Base-by-base conservation (phyloP, 768 basidiomycete genomes). In the Mycena polygramma region DNA sequence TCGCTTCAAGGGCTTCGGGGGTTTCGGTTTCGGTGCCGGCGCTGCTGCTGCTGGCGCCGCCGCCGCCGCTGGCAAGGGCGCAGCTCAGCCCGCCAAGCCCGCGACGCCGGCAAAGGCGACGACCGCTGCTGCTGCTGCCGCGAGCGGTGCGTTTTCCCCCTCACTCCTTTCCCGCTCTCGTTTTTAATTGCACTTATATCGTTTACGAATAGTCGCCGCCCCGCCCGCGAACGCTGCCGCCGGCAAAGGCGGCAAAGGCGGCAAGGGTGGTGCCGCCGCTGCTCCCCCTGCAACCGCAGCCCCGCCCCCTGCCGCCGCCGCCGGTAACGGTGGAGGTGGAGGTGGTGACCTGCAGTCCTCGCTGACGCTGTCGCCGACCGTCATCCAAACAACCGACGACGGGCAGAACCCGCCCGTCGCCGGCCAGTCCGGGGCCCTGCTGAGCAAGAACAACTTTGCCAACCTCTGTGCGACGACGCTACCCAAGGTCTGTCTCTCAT, bases 381-480 rank as follows among this genome's bases (percentile, higher is more conserved):
- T 89, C 9, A 80, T 89, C 66, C 81, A 82, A 11, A 76, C 71
- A 17, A 80, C 78, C 15, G 82, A 85, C 49, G 79, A 90, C 68
- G 89, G 89, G 20, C 86, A 87, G 77, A 80, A 80, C 55, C 74
- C 76, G 4, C 84, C 86, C 4, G 75, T 75, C 17, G 77, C 77
- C 37, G 89, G 87, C 35, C 88, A 90, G 76, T 84, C 84, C 41
- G 76, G 84, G 1, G 57, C 57, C 24, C 9, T 24, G 22, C 8
- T 37, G 17, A 87, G 87, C 13, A 76, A 73, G 48, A 90, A 91
- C 83, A 91, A 92, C 85, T 92, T 87, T 80, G 88, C 88, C 84
- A 90, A 90, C 83, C 87, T 85, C 75, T 88, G 86, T 74, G 75
- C 52, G 0, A 57, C 80, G 58, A 77, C 77, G 15, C 78, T 81